Base-by-base conservation (phyloP, 345 rosid species). In the Cardiospermum halicacabum region DNA sequence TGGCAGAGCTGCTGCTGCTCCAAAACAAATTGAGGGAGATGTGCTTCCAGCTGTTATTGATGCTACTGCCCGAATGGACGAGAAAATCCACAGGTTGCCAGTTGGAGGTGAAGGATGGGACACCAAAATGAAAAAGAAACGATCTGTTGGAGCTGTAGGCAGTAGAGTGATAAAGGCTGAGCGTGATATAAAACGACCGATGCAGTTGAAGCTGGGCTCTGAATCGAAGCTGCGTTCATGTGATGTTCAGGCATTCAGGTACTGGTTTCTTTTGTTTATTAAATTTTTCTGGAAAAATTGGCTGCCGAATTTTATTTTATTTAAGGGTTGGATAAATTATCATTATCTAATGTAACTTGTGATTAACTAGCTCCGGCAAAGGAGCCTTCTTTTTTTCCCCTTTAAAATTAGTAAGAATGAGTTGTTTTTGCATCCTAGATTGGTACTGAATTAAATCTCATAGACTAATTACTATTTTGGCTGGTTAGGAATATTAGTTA, bases 41-140 rank as follows among this genome's bases (percentile, higher is more conserved):
- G 69, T 79, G 73, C 80, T 79, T 37, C 85, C 85, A 53, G 77
- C 77, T 74, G 69, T 74, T 68, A 75, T 74, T 77, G 95, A 79
- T 22, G 79, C 72, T 53, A 30, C 85, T 53, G 73, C 65, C 73
- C 77, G 80, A 60, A 67, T 69, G 55, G 97, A 87, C 68, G 99
- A 85, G 72, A 94, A 87, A 83, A 87, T 87, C 25, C 89, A 84
- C 60, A 84, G 80, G 75, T 72, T 91, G 71, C 90, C 96, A 47
- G 80, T 84, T 69, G 90, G 86, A 66, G 89, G 95, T 66, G 99
- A 94, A 72, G 92, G 86, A 74, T 91, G 99, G 97, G 99, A 91
- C 56, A 85, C 80, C 67, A 94, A 82, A 80, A 85, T 84, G 82
- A 94, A 89, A 78, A 84, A 87, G 74, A 94, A 84, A 75, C 89